Conservation (phyloP, 805 yeast species). For the Schwanniomyces polymorphus region DNA sequence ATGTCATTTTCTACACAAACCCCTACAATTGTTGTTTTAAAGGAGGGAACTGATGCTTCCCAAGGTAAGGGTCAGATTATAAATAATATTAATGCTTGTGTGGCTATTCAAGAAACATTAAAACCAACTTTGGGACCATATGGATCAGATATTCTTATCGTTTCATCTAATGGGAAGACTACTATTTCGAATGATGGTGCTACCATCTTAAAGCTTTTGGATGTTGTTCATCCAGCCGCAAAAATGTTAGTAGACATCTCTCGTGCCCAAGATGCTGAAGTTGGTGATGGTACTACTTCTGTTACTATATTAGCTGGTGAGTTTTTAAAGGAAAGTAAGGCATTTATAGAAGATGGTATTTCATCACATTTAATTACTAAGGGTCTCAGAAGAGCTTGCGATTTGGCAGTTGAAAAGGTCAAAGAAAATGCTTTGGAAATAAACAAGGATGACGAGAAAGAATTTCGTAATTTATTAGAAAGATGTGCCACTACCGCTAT, state of each 20-base stretch:
- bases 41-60: constrained; percentile 96
- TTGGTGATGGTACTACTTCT: constrained; percentile 98
- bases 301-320: constrained; percentile 96
- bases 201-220: constrained; percentile 85
- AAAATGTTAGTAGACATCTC: constrained; percentile 92
- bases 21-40: constrained; percentile 96
- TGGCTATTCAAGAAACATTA: constrained; percentile 94
- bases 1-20: constrained; percentile 93
- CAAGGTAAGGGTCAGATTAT: constrained; percentile 97
- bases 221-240: constrained; percentile 98
- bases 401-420: constrained; percentile 71
- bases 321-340: constrained; percentile 83
- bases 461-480: constrained; percentile 73
- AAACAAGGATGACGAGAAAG: constrained; percentile 47
- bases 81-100: constrained; percentile 93
- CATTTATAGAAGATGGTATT: constrained; percentile 94
- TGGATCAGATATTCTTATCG: constrained; percentile 93
- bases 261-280: constrained; percentile 96
- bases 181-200: constrained; percentile 99
- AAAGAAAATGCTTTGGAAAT: constrained; percentile 75
- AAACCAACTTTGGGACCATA: constrained; percentile 95
- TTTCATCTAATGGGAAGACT: constrained; percentile 77
- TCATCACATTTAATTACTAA: constrained; percentile 85
- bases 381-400: constrained; percentile 83
- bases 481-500: constrained; percentile 96